Evolutionary conservation across 768 basidiomycete genomes (phyloP).

Genomic region (Imleria badia): DNA sequence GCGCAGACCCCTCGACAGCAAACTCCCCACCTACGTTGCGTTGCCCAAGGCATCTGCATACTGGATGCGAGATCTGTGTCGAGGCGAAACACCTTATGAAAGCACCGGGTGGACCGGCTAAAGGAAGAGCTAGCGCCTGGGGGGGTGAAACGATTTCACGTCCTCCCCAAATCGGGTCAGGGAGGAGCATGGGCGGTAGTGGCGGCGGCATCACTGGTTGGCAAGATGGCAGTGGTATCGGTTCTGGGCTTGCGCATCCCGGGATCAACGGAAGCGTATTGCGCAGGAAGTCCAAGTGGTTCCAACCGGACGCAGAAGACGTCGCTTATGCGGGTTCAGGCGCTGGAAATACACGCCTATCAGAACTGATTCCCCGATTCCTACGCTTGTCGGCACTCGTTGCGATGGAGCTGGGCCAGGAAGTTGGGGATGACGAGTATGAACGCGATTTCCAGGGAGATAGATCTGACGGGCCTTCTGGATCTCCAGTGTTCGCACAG

Average conservation of each 20-base stretch:
- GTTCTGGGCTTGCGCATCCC: slow-evolving; percentile 63
- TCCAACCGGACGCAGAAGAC: slow-evolving; percentile 21
- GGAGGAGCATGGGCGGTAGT: slow-evolving; percentile 28
- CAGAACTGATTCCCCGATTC: slow-evolving; percentile 68
- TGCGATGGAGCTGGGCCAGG: slow-evolving; percentile 72
- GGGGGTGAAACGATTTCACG: slow-evolving; percentile 27
- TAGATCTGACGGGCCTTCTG: slow-evolving; percentile 20
- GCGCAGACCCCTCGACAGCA: slow-evolving; percentile 59
- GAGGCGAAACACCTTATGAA: slow-evolving; percentile 47
- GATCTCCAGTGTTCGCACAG: slow-evolving; percentile 12
- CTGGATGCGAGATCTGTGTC: slow-evolving; percentile 76
- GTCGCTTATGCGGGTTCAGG: slow-evolving; percentile 35
- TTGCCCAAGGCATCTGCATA: slow-evolving; percentile 73
- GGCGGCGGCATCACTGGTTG: slow-evolving; percentile 64
- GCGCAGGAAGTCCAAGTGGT: slow-evolving; percentile 45
- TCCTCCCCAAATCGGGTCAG: slow-evolving; percentile 19
- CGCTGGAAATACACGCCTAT: slow-evolving; percentile 61
- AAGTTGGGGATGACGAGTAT: slow-evolving; percentile 59
- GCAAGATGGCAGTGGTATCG: slow-evolving; percentile 74
- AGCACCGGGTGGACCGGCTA: slow-evolving; percentile 25
- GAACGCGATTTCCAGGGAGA: slow-evolving; percentile 30
- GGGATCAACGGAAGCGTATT: slow-evolving; percentile 57
- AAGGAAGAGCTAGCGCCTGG: slow-evolving; percentile 24
- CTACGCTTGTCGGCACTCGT: slow-evolving; percentile 76
- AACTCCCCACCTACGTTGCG: slow-evolving; percentile 63